Conservation (phyloP, 257 asterid genomes). For the Nicotiana paniculata region DNA sequence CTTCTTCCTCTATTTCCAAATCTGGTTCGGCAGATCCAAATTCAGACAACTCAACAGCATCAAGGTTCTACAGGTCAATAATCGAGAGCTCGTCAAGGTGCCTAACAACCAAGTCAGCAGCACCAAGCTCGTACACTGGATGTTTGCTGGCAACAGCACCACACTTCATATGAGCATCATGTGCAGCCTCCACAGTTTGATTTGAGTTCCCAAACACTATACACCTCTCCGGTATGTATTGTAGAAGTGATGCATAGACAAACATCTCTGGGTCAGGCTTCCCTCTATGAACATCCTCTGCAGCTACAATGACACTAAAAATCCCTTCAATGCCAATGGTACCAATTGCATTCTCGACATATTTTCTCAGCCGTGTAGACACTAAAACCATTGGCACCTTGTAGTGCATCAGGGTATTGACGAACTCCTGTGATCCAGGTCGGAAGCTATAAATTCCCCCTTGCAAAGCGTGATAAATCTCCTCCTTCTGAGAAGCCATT, state of each 20-base stretch:
- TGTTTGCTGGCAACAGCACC: slow-evolving; percentile 93
- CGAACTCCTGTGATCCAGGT: slow-evolving; percentile 72
- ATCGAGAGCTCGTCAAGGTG: slow-evolving; percentile 80
- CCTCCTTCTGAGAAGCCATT: slow-evolving; percentile 74
- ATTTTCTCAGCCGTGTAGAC: slow-evolving; percentile 74
- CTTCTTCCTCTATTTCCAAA: slow-evolving; percentile 81
- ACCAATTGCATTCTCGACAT: slow-evolving; percentile 55
- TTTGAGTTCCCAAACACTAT: slow-evolving; percentile 93
- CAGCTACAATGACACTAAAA: slow-evolving; percentile 63
- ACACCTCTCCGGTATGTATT: slow-evolving; percentile 78
- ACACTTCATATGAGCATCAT: slow-evolving; percentile 91
- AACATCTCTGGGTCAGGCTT: slow-evolving; percentile 99
- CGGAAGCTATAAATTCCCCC: slow-evolving; percentile 77
- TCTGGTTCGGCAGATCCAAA: slow-evolving; percentile 56
- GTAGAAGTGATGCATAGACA: slow-evolving; percentile 70
- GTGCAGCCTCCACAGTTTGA: slow-evolving; percentile 91
- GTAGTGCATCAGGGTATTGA: slow-evolving; percentile 55
- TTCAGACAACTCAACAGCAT: slow-evolving; percentile 65
- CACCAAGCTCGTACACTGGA: slow-evolving; percentile 79
- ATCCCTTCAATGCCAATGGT: slow-evolving; percentile 64
- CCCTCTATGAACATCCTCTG: slow-evolving; percentile 88
- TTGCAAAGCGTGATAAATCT: slow-evolving; percentile 68
- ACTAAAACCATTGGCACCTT: slow-evolving; percentile 95
- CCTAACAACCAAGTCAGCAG: slow-evolving; percentile 80
- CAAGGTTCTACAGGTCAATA: slow-evolving; percentile 81